phyloP scores from a whole-genome alignment of 257 asterid species.

The Solanum neorickii region DNA sequence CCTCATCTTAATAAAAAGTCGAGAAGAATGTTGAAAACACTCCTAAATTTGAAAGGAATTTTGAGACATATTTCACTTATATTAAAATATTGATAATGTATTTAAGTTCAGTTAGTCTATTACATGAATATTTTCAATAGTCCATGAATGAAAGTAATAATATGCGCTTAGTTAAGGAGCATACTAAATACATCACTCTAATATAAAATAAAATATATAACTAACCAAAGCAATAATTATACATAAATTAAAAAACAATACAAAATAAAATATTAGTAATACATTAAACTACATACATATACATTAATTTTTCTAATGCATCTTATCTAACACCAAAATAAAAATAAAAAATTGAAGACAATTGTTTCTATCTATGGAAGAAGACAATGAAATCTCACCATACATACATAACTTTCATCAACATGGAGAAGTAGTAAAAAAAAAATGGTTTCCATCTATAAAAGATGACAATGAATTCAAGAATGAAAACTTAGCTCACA shows the following conservation, averaged over 20 bases:
- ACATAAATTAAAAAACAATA: too few relatives aligned
- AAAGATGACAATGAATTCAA: not conserved
- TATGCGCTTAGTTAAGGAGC: not conserved
- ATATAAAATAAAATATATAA: too few relatives aligned
- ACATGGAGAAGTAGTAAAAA: not conserved
- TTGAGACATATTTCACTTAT: not conserved
- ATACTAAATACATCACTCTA: rapidly evolving
- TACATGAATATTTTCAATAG: too few relatives aligned
- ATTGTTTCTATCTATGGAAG: not conserved
- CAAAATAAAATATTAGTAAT: too few relatives aligned
- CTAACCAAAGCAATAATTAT: not conserved
- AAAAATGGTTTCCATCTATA: not conserved
- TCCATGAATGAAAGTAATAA: rapidly evolving
- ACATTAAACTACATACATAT: too few relatives aligned
- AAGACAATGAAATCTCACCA: not conserved
- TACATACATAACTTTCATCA: not conserved
- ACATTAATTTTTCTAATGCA: too few relatives aligned
- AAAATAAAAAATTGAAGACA: too few relatives aligned
- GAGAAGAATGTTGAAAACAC: not conserved
- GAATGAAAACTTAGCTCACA: not conserved
- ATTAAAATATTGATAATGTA: too few relatives aligned
- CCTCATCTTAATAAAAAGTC: not conserved
- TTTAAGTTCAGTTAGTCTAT: too few relatives aligned
- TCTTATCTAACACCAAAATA: too few relatives aligned
- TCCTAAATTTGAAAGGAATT: too few relatives aligned